phyloP scores from a whole-genome alignment of 768 basidiomycete species.

The Mycena floridula region DNA sequence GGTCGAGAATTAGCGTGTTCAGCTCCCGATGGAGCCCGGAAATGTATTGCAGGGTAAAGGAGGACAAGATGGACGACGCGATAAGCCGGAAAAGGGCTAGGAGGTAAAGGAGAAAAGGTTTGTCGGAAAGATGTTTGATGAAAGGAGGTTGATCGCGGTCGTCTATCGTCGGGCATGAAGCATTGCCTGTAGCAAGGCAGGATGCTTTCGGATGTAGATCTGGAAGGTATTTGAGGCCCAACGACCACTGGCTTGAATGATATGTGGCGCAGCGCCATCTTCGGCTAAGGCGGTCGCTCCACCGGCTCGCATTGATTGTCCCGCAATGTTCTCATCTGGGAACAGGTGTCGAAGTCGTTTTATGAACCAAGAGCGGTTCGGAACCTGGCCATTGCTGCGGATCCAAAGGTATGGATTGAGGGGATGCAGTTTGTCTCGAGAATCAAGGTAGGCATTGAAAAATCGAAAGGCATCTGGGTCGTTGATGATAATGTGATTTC shows the following conservation, averaged over 20 bases:
- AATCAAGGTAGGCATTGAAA: slow-evolving; percentile 17
- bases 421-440: slow-evolving; percentile 18
- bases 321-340: slow-evolving; percentile 1
- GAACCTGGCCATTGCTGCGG: slow-evolving; percentile 19
- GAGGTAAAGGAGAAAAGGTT: too few relatives aligned
- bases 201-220: slow-evolving; percentile 11
- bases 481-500: background rate
- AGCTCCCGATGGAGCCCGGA: too few relatives aligned
- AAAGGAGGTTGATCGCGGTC: too few relatives aligned
- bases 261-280: background rate
- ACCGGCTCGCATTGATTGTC: slow-evolving; percentile 24
- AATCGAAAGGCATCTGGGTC: background rate
- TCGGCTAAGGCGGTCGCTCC: slow-evolving; percentile 33
- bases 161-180: slow-evolving; percentile 5
- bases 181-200: slow-evolving; percentile 20
- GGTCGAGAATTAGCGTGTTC: too few relatives aligned
- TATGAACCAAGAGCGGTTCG: slow-evolving; percentile 29
- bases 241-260: slow-evolving; percentile 14
- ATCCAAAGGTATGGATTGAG: slow-evolving; percentile 28
- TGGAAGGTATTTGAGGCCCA: slow-evolving; percentile 32
- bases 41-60: too few relatives aligned
- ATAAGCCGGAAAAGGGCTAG: too few relatives aligned
- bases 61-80: too few relatives aligned
- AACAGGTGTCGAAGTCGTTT: slow-evolving; percentile 18
- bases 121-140: too few relatives aligned